These are phyloP conservation scores for Krasilnikovozyma curviuscula DNA, from an alignment of 768 basidiomycete genomes.

Conservation along the genomic window DNA sequence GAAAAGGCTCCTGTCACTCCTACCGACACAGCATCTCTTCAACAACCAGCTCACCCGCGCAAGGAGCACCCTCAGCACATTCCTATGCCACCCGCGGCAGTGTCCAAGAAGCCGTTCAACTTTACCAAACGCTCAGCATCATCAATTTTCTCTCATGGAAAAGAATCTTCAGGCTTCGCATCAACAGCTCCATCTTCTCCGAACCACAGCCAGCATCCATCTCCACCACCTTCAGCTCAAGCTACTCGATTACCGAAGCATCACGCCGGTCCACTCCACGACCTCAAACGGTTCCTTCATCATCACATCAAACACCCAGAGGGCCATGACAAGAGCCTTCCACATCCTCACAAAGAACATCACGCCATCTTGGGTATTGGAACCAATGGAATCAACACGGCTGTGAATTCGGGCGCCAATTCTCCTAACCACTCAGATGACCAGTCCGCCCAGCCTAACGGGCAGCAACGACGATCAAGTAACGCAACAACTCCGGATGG, in stretches of 20 bases:
- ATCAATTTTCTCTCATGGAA: neutral
- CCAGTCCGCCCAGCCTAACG: too few species aligned
- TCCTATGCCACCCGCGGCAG: too few species aligned
- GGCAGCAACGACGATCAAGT: too few species aligned
- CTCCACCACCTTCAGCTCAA: constrained; percentile 16
- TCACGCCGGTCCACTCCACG: constrained; percentile 56
- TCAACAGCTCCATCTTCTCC: constrained; percentile 22
- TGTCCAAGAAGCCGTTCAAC: constrained; percentile 1
- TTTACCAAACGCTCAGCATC: constrained; percentile 7
- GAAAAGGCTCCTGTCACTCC: too few species aligned
- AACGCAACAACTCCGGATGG: too few species aligned
- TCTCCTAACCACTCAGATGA: too few species aligned
- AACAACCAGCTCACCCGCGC: too few species aligned
- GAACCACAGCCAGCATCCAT: constrained; percentile 11
- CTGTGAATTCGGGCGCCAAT: neutral
- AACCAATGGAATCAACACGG: neutral
- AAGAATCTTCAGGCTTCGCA: constrained; percentile 1
- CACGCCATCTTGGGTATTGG: constrained; percentile 2
- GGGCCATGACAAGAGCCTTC: constrained; percentile 16
- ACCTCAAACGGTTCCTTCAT: constrained; percentile 87
- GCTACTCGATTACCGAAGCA: constrained; percentile 28
- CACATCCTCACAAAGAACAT: constrained; percentile 14
- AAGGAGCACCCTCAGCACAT: too few species aligned
- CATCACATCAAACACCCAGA: constrained; percentile 56
- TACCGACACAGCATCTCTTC: too few species aligned